phyloP scores from a whole-genome alignment of 106 monocot genomes.

The Ottelia alismoides region DNA sequence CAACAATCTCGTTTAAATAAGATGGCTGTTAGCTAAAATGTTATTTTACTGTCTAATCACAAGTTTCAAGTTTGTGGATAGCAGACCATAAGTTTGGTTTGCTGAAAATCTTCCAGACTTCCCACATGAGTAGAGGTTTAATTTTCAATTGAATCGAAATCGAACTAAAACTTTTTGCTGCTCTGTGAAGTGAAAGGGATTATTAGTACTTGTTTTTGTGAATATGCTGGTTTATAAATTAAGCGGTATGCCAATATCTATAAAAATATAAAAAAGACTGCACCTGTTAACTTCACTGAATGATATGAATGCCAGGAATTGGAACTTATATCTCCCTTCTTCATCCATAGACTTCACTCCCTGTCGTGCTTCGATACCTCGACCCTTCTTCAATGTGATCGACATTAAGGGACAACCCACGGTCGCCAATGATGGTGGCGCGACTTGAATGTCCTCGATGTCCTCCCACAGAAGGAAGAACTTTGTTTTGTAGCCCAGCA shows the following conservation, averaged over 20 bases:
- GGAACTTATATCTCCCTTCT: conserved; percentile 51
- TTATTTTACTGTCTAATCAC: no score
- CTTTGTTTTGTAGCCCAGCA: conserved; percentile 60
- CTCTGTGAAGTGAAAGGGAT: no score
- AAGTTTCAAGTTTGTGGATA: no score
- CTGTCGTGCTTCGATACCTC: conserved; percentile 36
- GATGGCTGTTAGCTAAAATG: no score
- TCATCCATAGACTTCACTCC: conserved; percentile 48
- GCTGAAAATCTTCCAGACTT: no score
- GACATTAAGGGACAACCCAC: conserved; percentile 36
- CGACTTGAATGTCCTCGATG: conserved; percentile 43
- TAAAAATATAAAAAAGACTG: background rate
- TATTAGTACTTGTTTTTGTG: no score
- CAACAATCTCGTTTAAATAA: no score
- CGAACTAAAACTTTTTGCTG: no score
- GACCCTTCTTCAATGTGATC: conserved; percentile 26
- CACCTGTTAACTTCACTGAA: conserved; percentile 38
- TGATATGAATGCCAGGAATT: conserved; percentile 53
- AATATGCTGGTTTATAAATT: no score
- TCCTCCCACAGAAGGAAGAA: conserved; percentile 80
- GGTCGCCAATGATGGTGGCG: conserved; percentile 41
- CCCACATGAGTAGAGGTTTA: no score
- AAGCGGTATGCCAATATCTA: background rate
- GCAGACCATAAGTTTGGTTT: no score
- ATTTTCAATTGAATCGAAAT: no score